Conservation (phyloP, 1,284 basidiomycete species). For the Rugosomyces carneus region DNA sequence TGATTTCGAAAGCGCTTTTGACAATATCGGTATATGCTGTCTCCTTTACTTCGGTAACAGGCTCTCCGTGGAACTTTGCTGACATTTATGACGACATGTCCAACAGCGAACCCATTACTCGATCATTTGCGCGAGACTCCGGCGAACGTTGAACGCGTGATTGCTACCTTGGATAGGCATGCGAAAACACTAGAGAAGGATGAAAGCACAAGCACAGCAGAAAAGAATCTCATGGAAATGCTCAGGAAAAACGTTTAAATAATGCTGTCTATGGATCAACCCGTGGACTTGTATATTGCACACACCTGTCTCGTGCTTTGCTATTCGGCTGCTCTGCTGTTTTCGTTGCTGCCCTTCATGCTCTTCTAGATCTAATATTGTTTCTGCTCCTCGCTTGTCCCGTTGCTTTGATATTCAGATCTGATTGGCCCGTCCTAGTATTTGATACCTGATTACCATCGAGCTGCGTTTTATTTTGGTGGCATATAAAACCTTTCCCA, state of each 20-base stretch:
- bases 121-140: conserved; percentile 34
- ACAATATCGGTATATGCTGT: conserved; percentile 35
- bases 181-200: conserved; percentile 38
- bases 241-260: conserved; percentile 25
- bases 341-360: not conserved
- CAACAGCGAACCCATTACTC: conserved; percentile 30
- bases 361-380: not conserved
- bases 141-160: conserved; percentile 36
- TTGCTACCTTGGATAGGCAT: conserved; percentile 38
- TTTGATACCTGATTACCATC: not conserved
- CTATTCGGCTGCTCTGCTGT: not conserved
- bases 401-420: no score
- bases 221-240: conserved; percentile 31
- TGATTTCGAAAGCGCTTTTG: conserved; percentile 35
- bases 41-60: not conserved
- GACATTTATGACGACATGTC: conserved; percentile 3
- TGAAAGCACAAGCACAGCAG: conserved; percentile 25
- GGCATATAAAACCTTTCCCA: no score
- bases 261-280: not conserved
- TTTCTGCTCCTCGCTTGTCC: not conserved
- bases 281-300: not conserved
- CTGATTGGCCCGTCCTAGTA: not conserved
- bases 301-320: not conserved
- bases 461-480: no score
- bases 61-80: not conserved